Conservation (phyloP, 345 rosid species). For the Euphorbia lathyris region DNA sequence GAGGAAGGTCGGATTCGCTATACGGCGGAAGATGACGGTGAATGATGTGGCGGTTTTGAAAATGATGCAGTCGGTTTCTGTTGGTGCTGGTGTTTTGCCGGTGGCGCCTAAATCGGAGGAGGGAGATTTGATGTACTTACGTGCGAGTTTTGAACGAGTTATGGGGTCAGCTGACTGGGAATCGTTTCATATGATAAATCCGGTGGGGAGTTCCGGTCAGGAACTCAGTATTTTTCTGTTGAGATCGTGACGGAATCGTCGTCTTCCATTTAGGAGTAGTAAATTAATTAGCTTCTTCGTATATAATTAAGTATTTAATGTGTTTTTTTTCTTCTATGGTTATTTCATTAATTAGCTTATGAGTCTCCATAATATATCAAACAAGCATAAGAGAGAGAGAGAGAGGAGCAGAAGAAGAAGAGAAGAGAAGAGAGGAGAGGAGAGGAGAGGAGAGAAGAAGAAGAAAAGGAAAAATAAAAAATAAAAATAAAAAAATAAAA, state of each 20-base stretch:
- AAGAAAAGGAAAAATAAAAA: too few relatives aligned
- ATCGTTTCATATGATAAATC: slow-evolving; percentile 80
- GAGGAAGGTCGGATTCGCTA: slow-evolving; percentile 67
- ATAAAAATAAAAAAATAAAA: too few relatives aligned
- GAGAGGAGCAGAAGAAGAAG: too few relatives aligned
- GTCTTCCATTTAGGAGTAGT: too few relatives aligned
- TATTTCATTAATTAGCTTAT: too few relatives aligned
- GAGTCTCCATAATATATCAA: too few relatives aligned
- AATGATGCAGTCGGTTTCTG: slow-evolving; percentile 68
- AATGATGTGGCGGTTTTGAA: slow-evolving; percentile 47
- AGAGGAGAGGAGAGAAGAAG: too few relatives aligned
- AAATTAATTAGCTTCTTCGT: too few relatives aligned
- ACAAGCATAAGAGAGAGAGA: too few relatives aligned
- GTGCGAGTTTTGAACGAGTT: slow-evolving; percentile 70
- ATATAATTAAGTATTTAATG: too few relatives aligned
- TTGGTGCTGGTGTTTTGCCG: slow-evolving; percentile 70
- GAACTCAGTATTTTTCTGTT: slow-evolving; percentile 72
- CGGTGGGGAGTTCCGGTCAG: slow-evolving; percentile 64
- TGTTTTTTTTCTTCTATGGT: too few relatives aligned
- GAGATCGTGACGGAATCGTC: slow-evolving; percentile 65
- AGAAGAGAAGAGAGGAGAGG: too few relatives aligned
- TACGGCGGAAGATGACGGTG: slow-evolving; percentile 38
- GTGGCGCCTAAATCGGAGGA: slow-evolving; percentile 23
- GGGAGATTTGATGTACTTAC: slow-evolving; percentile 53
- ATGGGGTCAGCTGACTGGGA: slow-evolving; percentile 69